These are phyloP conservation scores for Penicillium diatomitis DNA, from an alignment of 495 filamentous ascomycete genomes.

Conservation along the genomic window DNA sequence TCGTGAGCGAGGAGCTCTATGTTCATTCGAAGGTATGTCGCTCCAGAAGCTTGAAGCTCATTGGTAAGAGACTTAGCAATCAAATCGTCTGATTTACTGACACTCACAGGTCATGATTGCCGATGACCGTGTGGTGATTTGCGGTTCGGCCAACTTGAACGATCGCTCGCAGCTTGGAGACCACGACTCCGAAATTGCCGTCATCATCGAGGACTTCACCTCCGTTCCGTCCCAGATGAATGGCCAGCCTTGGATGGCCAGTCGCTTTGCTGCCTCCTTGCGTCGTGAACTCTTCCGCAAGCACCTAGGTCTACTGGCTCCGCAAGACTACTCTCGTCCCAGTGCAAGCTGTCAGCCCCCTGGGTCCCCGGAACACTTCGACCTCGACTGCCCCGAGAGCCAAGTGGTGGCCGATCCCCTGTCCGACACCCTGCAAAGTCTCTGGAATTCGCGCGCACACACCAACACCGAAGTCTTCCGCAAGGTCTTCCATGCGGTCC, in stretches of 20 bases:
- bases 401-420: conserved; percentile 67
- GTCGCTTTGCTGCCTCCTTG: conserved; percentile 74
- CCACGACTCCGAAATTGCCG: conserved; percentile 80
- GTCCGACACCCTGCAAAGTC: conserved; percentile 49
- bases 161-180: conserved; percentile 85
- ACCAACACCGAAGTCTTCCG: conserved; percentile 81
- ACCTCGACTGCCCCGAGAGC: conserved; percentile 72
- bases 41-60: too few species aligned
- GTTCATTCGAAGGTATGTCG: conserved; percentile 70
- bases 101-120: conserved; percentile 64
- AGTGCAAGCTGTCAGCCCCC: conserved; percentile 71
- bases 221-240: conserved; percentile 63
- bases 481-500: conserved; percentile 81
- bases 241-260: conserved; percentile 58
- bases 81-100: not conserved
- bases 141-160: conserved; percentile 89
- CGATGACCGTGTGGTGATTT: conserved; percentile 81
- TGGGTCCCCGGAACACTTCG: conserved; percentile 64
- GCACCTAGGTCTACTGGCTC: conserved; percentile 74
- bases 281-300: conserved; percentile 83
- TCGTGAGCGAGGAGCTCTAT: conserved; percentile 89
- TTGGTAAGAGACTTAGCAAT: not conserved
- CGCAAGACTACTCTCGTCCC: conserved; percentile 56
- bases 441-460: conserved; percentile 66
- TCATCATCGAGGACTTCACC: conserved; percentile 69